These are phyloP conservation scores for Mortierella sp. DNA, from an alignment of 371 early-diverging fungal species.

Conservation along the genomic window DNA sequence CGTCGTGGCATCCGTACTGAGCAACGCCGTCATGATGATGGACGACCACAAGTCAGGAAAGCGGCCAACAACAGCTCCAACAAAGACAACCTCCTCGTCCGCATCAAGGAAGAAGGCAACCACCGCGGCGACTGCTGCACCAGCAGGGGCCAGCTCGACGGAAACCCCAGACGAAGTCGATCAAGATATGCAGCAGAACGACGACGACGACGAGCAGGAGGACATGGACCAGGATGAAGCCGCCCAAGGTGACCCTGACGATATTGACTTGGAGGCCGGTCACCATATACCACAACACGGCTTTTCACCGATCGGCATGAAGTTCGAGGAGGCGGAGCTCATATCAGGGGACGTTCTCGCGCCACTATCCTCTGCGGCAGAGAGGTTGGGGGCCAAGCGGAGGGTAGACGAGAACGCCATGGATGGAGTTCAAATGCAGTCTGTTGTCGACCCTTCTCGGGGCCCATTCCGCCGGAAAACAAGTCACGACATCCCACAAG, in stretches of 20 bases:
- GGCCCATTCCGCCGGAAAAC: conserved; percentile 57
- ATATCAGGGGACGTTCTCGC: conserved; percentile 35
- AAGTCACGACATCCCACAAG: conserved; percentile 40
- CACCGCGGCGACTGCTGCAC: background rate
- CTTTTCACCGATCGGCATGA: conserved; percentile 5
- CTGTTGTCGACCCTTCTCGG: conserved; percentile 24
- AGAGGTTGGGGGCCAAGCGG: conserved; percentile 40
- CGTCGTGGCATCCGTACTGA: conserved; percentile 83
- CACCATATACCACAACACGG: conserved; percentile 23
- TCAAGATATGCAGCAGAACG: conserved; percentile 10
- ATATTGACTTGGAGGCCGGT: conserved; percentile 52
- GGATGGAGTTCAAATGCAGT: conserved; percentile 42
- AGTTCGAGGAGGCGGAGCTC: conserved; percentile 35
- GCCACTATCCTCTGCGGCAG: conserved; percentile 22
- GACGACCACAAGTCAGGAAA: conserved; percentile 96
- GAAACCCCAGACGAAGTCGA: conserved; percentile 5
- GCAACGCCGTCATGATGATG: conserved; percentile 95
- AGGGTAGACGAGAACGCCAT: conserved; percentile 39
- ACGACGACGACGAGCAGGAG: conserved; percentile 35
- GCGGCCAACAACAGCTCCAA: conserved; percentile 43
- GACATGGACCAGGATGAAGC: conserved; percentile 49
- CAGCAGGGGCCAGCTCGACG: conserved; percentile 7
- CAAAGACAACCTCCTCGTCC: conserved; percentile 25
- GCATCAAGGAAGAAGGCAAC: conserved; percentile 17
- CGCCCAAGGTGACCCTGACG: conserved; percentile 34